phyloP scores from a whole-genome alignment of 768 basidiomycete species.

The Cyathus striatus region DNA sequence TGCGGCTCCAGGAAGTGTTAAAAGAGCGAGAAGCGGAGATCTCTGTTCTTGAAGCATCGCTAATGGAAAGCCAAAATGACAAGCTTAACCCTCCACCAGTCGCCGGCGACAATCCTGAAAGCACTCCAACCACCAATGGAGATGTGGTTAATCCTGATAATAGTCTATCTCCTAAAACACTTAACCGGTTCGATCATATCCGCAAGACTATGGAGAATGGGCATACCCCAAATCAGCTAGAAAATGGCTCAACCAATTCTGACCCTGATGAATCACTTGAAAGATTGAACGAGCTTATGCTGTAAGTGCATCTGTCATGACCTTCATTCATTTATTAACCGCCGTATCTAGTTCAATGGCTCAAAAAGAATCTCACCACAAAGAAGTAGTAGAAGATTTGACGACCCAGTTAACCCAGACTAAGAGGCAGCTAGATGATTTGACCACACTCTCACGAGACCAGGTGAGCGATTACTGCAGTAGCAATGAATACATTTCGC shows the following conservation, averaged over 20 bases:
- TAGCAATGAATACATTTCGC: slow-evolving; percentile 1
- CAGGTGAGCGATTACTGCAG: slow-evolving; percentile 53
- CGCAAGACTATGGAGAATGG: slow-evolving; percentile 61
- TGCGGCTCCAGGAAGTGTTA: slow-evolving; percentile 90
- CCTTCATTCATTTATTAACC: slow-evolving; percentile 3
- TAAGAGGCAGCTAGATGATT: slow-evolving; percentile 76
- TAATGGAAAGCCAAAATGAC: slow-evolving; percentile 30
- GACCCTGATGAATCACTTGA: slow-evolving; percentile 71
- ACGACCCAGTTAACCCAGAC: slow-evolving; percentile 62
- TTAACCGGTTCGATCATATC: slow-evolving; percentile 70
- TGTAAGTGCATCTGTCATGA: slow-evolving; percentile 43
- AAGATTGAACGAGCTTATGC: slow-evolving; percentile 87
- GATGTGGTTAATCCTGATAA: slow-evolving; percentile 16
- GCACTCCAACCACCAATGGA: slow-evolving; percentile 14
- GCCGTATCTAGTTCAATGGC: slow-evolving; percentile 78
- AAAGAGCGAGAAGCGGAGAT: slow-evolving; percentile 94
- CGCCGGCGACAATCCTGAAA: slow-evolving; percentile 7
- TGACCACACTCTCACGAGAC: slow-evolving; percentile 76
- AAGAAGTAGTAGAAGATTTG: slow-evolving; percentile 71
- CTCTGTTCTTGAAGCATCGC: slow-evolving; percentile 56
- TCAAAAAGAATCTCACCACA: slow-evolving; percentile 89
- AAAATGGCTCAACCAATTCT: slow-evolving; percentile 32
- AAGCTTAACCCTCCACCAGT: slow-evolving; percentile 8
- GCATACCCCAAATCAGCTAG: slow-evolving; percentile 26
- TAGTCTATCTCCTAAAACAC: slow-evolving; percentile 64